phyloP scores from a whole-genome alignment of 495 filamentous ascomycete species.

The Trichoderma orchidacearum region DNA sequence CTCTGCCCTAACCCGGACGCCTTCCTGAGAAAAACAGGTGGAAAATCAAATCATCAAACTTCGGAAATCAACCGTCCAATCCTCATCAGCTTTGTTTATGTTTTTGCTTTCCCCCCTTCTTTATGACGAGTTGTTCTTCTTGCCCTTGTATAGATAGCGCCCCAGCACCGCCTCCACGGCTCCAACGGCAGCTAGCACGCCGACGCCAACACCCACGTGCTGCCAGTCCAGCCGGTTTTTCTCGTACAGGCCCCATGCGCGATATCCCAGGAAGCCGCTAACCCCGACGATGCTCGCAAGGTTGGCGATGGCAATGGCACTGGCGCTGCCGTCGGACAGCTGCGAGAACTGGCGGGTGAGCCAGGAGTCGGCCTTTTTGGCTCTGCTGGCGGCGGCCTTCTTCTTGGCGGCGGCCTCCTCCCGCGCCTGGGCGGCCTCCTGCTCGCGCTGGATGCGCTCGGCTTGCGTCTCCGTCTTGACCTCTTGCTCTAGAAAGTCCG shows the following conservation, averaged over 20 bases:
- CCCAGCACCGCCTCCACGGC: slow-evolving; percentile 27
- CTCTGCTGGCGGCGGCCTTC: slow-evolving; percentile 20
- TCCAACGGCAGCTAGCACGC: slow-evolving; percentile 24
- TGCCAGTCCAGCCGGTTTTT: slow-evolving; percentile 59
- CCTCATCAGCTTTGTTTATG: no score
- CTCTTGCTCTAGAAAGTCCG: slow-evolving; percentile 48
- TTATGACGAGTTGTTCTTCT: not conserved
- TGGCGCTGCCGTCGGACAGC: slow-evolving; percentile 16
- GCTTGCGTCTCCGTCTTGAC: slow-evolving; percentile 65
- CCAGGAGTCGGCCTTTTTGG: slow-evolving; percentile 22
- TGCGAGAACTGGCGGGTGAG: slow-evolving; percentile 19
- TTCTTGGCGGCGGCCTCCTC: slow-evolving; percentile 39
- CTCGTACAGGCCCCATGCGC: slow-evolving; percentile 37
- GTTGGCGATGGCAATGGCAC: slow-evolving; percentile 24
- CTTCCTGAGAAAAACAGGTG: no score
- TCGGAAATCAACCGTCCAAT: no score
- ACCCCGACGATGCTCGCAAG: slow-evolving; percentile 27
- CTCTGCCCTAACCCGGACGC: not conserved
- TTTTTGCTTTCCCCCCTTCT: no score
- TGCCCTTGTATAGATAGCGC: slow-evolving; percentile 11
- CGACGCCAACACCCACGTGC: slow-evolving; percentile 50
- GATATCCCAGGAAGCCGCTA: slow-evolving; percentile 31
- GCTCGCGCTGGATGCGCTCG: slow-evolving; percentile 42
- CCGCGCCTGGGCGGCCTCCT: slow-evolving; percentile 24
- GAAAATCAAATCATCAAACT: no score